phyloP scores from a whole-genome alignment of 192 early-diverging fungal genomes.

The Linnemannia zychae region DNA sequence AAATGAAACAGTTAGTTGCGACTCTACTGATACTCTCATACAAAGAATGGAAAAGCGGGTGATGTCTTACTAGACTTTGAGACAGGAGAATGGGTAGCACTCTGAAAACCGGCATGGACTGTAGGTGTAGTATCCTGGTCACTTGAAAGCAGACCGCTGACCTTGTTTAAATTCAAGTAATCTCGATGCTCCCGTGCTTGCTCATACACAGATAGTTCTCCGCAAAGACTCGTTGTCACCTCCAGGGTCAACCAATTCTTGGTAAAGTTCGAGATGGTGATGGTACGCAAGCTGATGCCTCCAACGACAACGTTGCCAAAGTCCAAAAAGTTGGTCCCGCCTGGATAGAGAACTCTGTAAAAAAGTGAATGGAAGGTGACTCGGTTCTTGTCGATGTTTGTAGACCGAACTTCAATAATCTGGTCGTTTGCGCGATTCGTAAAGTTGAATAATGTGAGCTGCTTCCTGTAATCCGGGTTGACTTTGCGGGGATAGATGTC shows the following conservation, averaged over 20 bases:
- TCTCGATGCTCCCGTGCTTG: slow-evolving; percentile 39
- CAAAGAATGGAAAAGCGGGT: background rate
- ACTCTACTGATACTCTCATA: background rate
- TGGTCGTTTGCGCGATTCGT: slow-evolving; percentile 92
- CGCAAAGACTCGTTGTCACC: slow-evolving; percentile 60
- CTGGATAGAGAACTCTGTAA: slow-evolving; percentile 90
- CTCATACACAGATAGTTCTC: slow-evolving; percentile 57
- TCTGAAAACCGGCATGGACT: background rate
- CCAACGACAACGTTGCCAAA: slow-evolving; percentile 93
- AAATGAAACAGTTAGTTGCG: background rate
- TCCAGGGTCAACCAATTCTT: slow-evolving; percentile 61
- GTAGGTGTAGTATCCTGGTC: background rate
- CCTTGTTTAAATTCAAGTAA: slow-evolving; percentile 23
- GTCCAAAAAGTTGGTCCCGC: slow-evolving; percentile 94
- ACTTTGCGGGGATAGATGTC: slow-evolving; percentile 98
- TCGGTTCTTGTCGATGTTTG: slow-evolving; percentile 96
- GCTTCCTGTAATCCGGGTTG: slow-evolving; percentile 98
- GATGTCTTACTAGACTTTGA: slow-evolving; percentile 15
- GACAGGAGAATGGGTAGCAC: background rate
- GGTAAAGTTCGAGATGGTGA: slow-evolving; percentile 91
- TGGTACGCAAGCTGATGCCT: slow-evolving; percentile 79
- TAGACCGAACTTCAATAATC: slow-evolving; percentile 91
- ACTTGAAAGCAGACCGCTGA: slow-evolving; percentile 9
- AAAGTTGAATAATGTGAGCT: slow-evolving; percentile 93
- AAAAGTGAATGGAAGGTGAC: slow-evolving; percentile 98